Evolutionary conservation across 2,329 filamentous ascomycete species (phyloP), one percentile per base, ranked within the genome.

Genomic region (Diaporthe citri): DNA sequence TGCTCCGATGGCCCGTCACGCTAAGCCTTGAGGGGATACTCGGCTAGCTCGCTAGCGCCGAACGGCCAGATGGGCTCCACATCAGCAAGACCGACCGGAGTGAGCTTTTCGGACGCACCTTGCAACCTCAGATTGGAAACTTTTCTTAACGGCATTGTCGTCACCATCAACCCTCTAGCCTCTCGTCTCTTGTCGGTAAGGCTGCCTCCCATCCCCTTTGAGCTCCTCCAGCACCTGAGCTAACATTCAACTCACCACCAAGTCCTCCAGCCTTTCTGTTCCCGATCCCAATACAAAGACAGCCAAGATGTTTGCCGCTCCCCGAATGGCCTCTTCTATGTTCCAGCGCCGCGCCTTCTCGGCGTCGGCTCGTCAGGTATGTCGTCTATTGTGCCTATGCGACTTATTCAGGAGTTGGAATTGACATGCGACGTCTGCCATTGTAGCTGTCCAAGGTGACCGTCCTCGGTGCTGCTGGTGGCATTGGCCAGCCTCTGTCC

Each of bases 401-500:
- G 28, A n/a, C 9, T 39, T 17, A 4, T 52, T 17, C 8, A 4
- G 25, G 3, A 28, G 13, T 10, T 10, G 12, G 64, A 13, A 55
- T 39, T 60, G 59, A 28, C 77, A 59, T 79, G n/a, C 8, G 1
- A 20, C 22, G 43, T 41, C 62, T 25, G 52, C 36, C 46, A 39
- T 25, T 56, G 13, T 46, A 99, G 97, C 92, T 95, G 84, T 97
- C 96, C 88, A 98, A 98, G 92, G 97, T 99, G 82, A 92, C 96
- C 84, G 95, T 99, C 81, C 94, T 98, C 86, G 97, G 97, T 90
- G 97, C 97, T 81, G 94, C 94, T 83, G 97, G 97, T 89, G 97
- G 97, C 87, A 99, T 99, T 89, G 97, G 97, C 86, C 97, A 99
- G 87, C 97, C 97, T 83, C 90, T 99, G 83, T 99, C 97, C 76